These are phyloP conservation scores for Chalaropsis ovoidea DNA, from an alignment of 2,329 filamentous ascomycete species.

Conservation along the genomic window DNA sequence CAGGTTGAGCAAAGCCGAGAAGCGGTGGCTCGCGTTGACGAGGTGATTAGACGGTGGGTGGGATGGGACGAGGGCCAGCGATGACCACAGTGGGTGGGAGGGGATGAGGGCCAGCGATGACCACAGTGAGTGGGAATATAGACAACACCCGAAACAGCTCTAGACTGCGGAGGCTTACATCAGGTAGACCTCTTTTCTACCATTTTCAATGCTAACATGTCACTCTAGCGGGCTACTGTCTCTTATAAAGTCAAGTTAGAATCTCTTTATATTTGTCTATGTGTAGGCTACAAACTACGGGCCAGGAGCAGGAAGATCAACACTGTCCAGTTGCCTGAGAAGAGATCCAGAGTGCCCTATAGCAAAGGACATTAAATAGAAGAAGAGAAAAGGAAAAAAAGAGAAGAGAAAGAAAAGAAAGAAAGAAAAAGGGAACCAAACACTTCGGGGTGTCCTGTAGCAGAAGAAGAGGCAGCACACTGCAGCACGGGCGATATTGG, in stretches of 20 bases:
- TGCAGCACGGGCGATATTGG: background rate
- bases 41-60: conserved; percentile 74
- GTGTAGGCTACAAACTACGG: background rate
- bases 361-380: background rate
- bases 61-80: conserved; percentile 57
- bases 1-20: conserved; percentile 66
- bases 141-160: background rate
- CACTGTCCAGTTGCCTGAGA: background rate
- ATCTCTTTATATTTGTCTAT: conserved; percentile 14
- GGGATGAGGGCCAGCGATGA: background rate
- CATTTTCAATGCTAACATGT: too few species aligned
- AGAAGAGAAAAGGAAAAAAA: conserved; percentile 6
- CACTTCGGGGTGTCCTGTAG: background rate
- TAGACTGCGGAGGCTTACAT: too few species aligned
- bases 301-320: conserved; percentile 1
- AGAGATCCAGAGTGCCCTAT: conserved; percentile 2
- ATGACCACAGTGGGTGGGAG: background rate
- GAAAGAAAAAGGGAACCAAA: conserved; percentile 2
- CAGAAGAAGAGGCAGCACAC: background rate
- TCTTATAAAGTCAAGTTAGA: background rate
- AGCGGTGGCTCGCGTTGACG: conserved; percentile 55
- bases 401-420: conserved; percentile 7
- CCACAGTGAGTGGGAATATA: background rate
- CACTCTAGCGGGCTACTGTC: too few species aligned
- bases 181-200: too few species aligned